Conservation (phyloP, 176 grass and related monocot species). For the Tillandsia fasciculata region DNA sequence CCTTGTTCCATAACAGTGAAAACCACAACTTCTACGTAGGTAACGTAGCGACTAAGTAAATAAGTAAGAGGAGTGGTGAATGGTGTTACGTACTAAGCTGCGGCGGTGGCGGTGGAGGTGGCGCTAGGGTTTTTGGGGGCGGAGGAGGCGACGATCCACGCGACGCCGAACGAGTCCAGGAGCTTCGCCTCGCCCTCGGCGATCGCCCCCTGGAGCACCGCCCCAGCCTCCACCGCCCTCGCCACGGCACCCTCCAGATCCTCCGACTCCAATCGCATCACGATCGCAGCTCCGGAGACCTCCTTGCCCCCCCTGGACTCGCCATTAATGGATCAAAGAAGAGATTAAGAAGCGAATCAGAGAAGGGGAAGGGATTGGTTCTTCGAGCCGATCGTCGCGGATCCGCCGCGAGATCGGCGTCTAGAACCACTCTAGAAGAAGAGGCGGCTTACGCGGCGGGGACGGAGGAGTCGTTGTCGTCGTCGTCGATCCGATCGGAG, state of each 20-base stretch:
- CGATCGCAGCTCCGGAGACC: background rate
- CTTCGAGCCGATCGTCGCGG: no score
- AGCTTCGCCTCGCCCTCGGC: constrained; percentile 26
- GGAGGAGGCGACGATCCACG: constrained; percentile 28
- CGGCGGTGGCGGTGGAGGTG: background rate
- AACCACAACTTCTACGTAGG: no score
- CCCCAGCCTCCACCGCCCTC: constrained; percentile 30
- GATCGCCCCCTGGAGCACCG: constrained; percentile 24
- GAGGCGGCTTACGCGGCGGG: constrained; percentile 14
- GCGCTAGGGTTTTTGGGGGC: background rate
- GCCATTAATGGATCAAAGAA: background rate
- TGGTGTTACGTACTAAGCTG: no score
- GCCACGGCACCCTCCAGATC: constrained; percentile 26
- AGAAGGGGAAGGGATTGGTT: background rate
- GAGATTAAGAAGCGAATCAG: background rate
- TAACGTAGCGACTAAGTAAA: no score
- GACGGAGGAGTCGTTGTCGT: background rate
- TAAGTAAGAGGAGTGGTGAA: no score
- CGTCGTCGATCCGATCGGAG: constrained; percentile 30
- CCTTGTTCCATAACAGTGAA: no score
- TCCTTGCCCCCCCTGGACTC: constrained; percentile 3
- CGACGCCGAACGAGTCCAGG: constrained; percentile 46
- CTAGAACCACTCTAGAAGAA: background rate
- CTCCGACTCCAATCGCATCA: constrained; percentile 27
- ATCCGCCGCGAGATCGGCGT: no score